These are phyloP conservation scores for Chloranthus sessilifolius DNA, from an alignment of 164 flowering plant genomes.

Conservation along the genomic window DNA sequence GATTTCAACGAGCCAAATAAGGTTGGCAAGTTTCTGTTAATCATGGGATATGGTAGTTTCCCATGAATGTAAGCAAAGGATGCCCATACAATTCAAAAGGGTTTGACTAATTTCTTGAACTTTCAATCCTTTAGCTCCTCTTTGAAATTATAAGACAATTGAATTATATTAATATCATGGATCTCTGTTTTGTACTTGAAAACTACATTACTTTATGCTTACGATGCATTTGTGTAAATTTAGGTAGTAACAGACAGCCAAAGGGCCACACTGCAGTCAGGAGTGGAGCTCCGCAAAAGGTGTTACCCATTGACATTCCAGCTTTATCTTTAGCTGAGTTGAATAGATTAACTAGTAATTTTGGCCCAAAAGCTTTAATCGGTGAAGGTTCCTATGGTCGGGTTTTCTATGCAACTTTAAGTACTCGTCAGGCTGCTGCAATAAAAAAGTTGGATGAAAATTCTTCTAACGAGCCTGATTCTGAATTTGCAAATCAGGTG, in stretches of 20 bases:
- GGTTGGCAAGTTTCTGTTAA: too few relatives aligned
- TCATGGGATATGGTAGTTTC: too few relatives aligned
- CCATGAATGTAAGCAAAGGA: too few relatives aligned
- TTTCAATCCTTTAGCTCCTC: too few relatives aligned
- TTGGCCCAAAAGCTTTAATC: slow-evolving; percentile 66
- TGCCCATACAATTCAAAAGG: too few relatives aligned
- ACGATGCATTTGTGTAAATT: too few relatives aligned
- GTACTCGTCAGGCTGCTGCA: slow-evolving; percentile 42
- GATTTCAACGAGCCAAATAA: too few relatives aligned
- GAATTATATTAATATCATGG: too few relatives aligned
- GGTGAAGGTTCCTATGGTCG: slow-evolving; percentile 93
- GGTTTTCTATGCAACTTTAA: slow-evolving; percentile 58
- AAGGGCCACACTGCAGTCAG: slow-evolving; percentile 29
- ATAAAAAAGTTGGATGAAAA: slow-evolving; percentile 69
- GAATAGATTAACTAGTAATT: slow-evolving; percentile 51
- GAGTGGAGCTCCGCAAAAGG: slow-evolving; percentile 55
- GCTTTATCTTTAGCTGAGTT: slow-evolving; percentile 55
- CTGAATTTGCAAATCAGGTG: slow-evolving; percentile 71
- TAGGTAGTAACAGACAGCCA: slow-evolving; percentile 53
- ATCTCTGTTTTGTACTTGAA: too few relatives aligned
- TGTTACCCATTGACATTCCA: slow-evolving; percentile 70
- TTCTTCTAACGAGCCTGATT: slow-evolving; percentile 56
- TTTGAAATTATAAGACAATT: too few relatives aligned
- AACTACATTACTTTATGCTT: too few relatives aligned
- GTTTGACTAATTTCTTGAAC: too few relatives aligned